A percentile compares a stretch with the other conserved stretches of the same genome.
Conservation (phyloP, 257 asterid genomes). For the Penstemon eatonii region DNA sequence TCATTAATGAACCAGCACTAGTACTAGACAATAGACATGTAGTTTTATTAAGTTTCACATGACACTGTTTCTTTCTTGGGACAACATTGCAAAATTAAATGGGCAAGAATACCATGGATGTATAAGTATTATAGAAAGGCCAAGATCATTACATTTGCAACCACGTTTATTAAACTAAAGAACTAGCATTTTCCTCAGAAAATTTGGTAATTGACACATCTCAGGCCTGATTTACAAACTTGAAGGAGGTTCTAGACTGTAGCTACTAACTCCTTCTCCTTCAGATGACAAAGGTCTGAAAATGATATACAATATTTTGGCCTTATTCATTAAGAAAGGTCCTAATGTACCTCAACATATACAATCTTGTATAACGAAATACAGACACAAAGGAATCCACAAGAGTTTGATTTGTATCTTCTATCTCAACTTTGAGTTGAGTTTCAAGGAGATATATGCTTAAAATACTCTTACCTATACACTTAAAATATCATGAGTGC, state of each 20-base stretch:
- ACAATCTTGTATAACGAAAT: no score
- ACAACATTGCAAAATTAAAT: no score
- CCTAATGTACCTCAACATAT: no score
- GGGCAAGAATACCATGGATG: background rate
- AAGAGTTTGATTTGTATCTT: no score
- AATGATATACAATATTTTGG: background rate
- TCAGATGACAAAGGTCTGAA: background rate
- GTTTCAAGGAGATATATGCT: no score
- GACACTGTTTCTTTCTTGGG: background rate
- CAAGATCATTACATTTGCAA: background rate
- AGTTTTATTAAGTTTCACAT: background rate
- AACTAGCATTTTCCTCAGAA: background rate
- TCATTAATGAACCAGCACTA: background rate
- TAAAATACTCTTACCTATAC: no score
- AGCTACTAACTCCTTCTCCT: conserved; percentile 2
- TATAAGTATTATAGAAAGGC: background rate
- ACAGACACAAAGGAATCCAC: no score
- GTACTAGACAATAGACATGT: background rate
- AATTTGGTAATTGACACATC: background rate
- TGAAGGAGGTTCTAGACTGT: background rate
- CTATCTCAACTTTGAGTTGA: no score
- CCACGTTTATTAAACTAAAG: background rate
- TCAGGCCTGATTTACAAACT: background rate
- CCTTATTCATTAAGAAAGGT: background rate
- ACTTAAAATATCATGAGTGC: no score